Conservation (phyloP, 129 eudicot genomes). For the Kitagawia praeruptora region DNA sequence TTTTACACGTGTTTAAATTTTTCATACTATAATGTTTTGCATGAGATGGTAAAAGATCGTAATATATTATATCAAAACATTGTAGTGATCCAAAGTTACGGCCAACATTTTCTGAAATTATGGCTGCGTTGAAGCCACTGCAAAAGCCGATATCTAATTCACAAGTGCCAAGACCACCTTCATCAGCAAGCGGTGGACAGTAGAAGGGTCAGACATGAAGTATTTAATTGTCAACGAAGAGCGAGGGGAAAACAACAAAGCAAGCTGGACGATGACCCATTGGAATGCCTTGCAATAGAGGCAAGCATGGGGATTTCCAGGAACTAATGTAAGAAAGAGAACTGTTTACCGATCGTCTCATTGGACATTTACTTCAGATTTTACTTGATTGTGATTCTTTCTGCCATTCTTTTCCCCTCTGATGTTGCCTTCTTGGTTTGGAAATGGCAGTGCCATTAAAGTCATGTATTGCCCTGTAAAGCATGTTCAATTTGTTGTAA, state of each 20-base stretch:
- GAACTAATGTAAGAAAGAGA: neutral
- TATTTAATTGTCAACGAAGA: neutral
- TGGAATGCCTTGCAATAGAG: conserved; percentile 22
- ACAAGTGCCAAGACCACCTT: conserved; percentile 33
- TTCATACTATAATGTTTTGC: neutral
- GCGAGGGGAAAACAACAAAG: neutral
- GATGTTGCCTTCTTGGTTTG: neutral
- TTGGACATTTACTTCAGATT: conserved; percentile 8
- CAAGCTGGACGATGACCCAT: conserved; percentile 1
- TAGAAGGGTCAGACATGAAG: conserved; percentile 8
- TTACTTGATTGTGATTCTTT: conserved; percentile 20
- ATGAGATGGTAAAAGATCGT: neutral
- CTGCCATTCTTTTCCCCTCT: conserved; percentile 13
- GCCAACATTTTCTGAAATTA: conserved; percentile 83
- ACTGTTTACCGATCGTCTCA: neutral
- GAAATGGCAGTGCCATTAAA: neutral
- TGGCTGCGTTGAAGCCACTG: conserved; percentile 80
- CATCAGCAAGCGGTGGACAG: conserved; percentile 14
- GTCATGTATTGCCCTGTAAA: neutral
- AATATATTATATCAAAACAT: neutral
- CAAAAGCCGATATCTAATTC: conserved; percentile 58
- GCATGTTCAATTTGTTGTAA: neutral
- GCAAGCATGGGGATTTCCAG: conserved; percentile 14
- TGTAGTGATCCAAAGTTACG: conserved; percentile 79
- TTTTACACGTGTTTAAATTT: neutral